Evolutionary conservation across 1,139 yeast genomes (phyloP), one percentile per base, ranked within the genome.

Genomic region (Yamadazyma friedrichii): DNA sequence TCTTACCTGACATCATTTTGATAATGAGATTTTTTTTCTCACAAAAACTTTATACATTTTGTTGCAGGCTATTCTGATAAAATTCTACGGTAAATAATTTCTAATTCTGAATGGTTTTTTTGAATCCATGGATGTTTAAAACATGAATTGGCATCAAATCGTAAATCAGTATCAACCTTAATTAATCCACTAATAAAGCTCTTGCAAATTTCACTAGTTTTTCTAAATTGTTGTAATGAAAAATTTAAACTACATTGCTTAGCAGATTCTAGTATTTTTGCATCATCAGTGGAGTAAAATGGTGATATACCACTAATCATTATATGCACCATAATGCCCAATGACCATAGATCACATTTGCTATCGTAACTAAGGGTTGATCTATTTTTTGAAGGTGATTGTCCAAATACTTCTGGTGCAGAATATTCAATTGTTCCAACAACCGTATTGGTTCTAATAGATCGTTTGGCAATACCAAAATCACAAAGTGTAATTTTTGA

Each of bases 341-440:
- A 52, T 1, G 88, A 81, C 89, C 88, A 82, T 36, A 79, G 59
- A 55, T 83, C 88, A 52, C 86, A 81, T 51, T 78, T 79, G 31
- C 58, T 63, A 40, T 69, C 74, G 51, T 80, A 81, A 0, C 83
- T 80, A n/a, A 27, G 4, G 3, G 5, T 4, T 5, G 11, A 5
- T 27, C 52, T 56, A 5, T 6, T 5, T 6, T 12, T 6, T 3
- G 25, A 3, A 24, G 33, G 31, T 4, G 11, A 4, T 25, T 15
- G 31, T 13, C 35, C 22, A 31, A 56, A 54, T 2, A 60, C 51
- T 42, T 82, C 88, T 0, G 88, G 88, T 0, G 88, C 88, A 43
- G 81, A 74, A 51, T 81, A 82, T 51, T 81, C 88, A 0, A 82
- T 78, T 0, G 88, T 82, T 1, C 88, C 88, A 1, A 80, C 84